Percentiles rank a stretch among this genome's conserved stretches.
These are phyloP conservation scores for Lachnellula suecica DNA, from an alignment of 2,329 filamentous ascomycete genomes.

Conservation along the genomic window DNA sequence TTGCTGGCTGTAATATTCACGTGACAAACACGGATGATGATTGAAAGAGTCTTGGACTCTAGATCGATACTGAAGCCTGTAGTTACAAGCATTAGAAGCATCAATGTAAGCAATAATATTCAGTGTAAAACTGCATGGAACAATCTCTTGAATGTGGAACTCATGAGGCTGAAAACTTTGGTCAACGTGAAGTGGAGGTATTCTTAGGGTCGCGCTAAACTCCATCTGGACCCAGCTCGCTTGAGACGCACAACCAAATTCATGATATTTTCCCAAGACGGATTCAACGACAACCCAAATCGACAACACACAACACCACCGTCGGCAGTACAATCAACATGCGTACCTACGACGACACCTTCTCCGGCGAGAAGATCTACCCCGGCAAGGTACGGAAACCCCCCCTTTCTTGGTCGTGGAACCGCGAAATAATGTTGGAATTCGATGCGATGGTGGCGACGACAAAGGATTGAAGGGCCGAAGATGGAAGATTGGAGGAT, in stretches of 20 bases:
- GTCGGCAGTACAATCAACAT: constrained; percentile 30
- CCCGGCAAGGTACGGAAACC: constrained; percentile 66
- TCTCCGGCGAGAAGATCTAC: constrained; percentile 78
- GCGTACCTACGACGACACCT: constrained; percentile 68
- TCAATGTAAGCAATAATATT: too few species aligned
- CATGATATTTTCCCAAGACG: constrained; percentile 9
- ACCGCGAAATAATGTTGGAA: background rate
- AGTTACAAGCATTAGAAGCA: too few species aligned
- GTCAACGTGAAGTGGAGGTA: background rate
- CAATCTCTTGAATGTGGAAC: too few species aligned
- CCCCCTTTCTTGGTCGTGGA: background rate
- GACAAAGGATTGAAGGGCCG: constrained; percentile 4
- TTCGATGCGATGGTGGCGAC: constrained; percentile 16
- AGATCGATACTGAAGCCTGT: background rate
- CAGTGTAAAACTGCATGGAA: too few species aligned
- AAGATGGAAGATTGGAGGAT: constrained; percentile 5
- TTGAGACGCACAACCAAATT: constrained; percentile 14
- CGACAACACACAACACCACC: constrained; percentile 28
- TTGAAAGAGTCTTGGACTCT: background rate
- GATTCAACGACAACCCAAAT: constrained; percentile 13
- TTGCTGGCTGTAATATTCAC: background rate
- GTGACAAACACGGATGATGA: too few species aligned
- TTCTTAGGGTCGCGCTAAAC: background rate
- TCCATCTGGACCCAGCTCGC: constrained; percentile 6
- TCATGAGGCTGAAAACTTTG: too few species aligned